These are phyloP conservation scores for Candida endomychidarum DNA, from an alignment of 805 yeast species.

Conservation along the genomic window DNA sequence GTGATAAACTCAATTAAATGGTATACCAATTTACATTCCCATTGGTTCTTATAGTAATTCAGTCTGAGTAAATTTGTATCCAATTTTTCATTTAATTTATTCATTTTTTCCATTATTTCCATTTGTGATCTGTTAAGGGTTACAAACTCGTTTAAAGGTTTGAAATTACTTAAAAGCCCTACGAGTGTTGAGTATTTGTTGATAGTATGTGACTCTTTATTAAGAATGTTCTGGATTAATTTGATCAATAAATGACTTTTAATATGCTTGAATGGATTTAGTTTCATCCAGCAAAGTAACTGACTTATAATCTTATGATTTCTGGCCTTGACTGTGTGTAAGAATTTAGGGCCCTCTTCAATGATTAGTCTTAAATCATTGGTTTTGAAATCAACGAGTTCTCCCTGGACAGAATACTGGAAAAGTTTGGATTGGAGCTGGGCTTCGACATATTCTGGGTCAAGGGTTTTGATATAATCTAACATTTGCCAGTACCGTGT, in stretches of 20 bases:
- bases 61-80: background rate
- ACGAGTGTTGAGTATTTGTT: conserved; percentile 4
- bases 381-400: conserved; percentile 34
- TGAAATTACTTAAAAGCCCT: conserved; percentile 7
- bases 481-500: background rate
- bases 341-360: conserved; percentile 4
- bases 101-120: background rate
- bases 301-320: conserved; percentile 26
- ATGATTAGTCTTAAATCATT: conserved; percentile 33
- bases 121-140: background rate
- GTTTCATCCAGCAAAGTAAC: conserved; percentile 36
- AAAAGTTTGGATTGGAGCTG: conserved; percentile 11
- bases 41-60: conserved; percentile 17
- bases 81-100: background rate
- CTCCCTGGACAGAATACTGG: conserved; percentile 24
- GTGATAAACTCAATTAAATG: conserved; percentile 25
- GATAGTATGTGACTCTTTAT: background rate
- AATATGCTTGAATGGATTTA: conserved; percentile 36
- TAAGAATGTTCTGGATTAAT: conserved; percentile 11
- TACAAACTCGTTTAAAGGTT: background rate
- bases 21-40: conserved; percentile 26
- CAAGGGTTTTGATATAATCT: background rate
- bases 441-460: conserved; percentile 6
- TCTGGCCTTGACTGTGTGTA: conserved; percentile 14
- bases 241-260: conserved; percentile 20